Evolutionary conservation across 2,329 filamentous ascomycete genomes (phyloP).

Genomic region (Fusarium pseudoanthophilum): DNA sequence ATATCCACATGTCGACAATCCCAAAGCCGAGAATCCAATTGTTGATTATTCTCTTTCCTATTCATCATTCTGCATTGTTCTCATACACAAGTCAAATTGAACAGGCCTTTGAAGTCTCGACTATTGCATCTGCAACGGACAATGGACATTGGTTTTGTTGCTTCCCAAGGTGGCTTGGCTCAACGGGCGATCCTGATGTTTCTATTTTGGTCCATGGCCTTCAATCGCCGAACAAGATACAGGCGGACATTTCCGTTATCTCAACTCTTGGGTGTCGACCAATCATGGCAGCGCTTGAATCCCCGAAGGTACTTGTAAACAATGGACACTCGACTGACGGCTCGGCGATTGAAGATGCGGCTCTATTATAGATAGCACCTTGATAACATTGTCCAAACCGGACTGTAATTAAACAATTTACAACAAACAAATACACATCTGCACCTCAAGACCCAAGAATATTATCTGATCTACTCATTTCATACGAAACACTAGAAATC

Average conservation of each 20-base stretch:
- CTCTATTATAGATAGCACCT: background rate
- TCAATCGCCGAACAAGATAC: background rate
- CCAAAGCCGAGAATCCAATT: background rate
- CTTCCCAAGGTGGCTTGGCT: no score
- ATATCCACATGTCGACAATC: background rate
- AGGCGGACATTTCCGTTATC: background rate
- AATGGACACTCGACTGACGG: background rate
- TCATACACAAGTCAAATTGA: background rate
- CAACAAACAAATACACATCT: rapidly evolving
- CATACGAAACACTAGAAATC: no score
- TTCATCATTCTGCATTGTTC: background rate
- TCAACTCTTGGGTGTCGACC: rapidly evolving
- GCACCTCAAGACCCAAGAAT: background rate
- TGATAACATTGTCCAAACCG: background rate
- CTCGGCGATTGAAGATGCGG: background rate
- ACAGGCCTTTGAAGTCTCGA: rapidly evolving
- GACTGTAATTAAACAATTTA: background rate
- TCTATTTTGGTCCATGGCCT: background rate
- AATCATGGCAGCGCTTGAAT: background rate
- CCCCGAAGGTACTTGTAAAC: background rate
- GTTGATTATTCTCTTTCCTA: background rate
- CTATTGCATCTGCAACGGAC: rapidly evolving
- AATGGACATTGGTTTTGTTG: background rate
- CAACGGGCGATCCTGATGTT: background rate
- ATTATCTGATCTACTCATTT: no score